Conservation (phyloP, 2,329 filamentous ascomycete species). For the Colletotrichum melonis region DNA sequence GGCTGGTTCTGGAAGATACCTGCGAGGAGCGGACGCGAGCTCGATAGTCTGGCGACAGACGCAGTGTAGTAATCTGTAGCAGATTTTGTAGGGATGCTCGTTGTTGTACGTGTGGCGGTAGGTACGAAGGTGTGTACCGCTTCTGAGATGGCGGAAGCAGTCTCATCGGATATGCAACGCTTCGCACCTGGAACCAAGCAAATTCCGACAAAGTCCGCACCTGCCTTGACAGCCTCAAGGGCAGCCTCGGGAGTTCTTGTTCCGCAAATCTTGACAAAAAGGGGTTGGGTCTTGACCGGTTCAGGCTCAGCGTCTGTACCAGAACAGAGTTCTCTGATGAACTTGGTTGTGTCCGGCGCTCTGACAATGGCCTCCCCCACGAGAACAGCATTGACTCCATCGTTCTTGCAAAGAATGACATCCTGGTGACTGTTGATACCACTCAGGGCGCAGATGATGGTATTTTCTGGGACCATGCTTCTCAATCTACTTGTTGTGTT, state of each 20-base stretch:
- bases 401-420: conserved; percentile 86
- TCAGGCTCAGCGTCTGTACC: conserved; percentile 53
- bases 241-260: conserved; percentile 87
- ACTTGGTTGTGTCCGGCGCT: conserved; percentile 81
- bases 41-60: conserved; percentile 58
- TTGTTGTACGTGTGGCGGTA: conserved; percentile 45
- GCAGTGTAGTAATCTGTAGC: conserved; percentile 78
- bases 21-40: conserved; percentile 79
- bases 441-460: conserved; percentile 92
- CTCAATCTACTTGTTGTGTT: conserved; percentile 90
- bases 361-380: conserved; percentile 98
- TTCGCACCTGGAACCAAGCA: conserved; percentile 87
- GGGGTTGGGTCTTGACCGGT: conserved; percentile 51
- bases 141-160: conserved; percentile 83
- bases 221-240: conserved; percentile 81
- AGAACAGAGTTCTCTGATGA: conserved; percentile 87
- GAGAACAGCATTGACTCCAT: conserved; percentile 91
- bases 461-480: conserved; percentile 85
- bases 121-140: conserved; percentile 77
- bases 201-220: conserved; percentile 93
- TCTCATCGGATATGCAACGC: conserved; percentile 82
- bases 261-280: conserved; percentile 95
- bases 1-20: conserved; percentile 96
- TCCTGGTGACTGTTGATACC: conserved; percentile 92
- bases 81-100: conserved; percentile 44